A percentile compares a stretch with the other conserved stretches of the same genome.
Conservation (phyloP, 208 protist species). For the Trypanosomatidae sp. region DNA sequence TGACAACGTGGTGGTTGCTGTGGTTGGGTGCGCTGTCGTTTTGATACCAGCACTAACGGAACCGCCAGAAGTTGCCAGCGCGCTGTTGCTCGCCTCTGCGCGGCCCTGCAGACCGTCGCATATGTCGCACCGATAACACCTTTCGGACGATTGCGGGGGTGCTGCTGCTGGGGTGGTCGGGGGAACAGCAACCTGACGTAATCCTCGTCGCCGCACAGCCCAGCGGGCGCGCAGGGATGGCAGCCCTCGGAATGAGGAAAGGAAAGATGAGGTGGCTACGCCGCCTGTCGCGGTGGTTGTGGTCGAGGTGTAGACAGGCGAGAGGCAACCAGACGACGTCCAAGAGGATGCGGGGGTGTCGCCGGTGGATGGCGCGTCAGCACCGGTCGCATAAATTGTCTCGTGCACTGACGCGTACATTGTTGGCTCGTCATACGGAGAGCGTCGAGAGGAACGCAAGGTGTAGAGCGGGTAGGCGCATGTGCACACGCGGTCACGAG, state of each 20-base stretch:
- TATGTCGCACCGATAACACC: conserved; percentile 68
- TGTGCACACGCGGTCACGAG: conserved; percentile 36
- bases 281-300: neutral
- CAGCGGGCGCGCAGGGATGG: conserved; percentile 25
- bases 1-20: neutral
- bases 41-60: neutral
- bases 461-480: conserved; percentile 70
- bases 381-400: conserved; percentile 14
- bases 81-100: neutral
- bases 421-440: conserved; percentile 40
- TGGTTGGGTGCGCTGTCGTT: neutral
- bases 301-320: neutral
- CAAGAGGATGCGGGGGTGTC: neutral
- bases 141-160: conserved; percentile 9
- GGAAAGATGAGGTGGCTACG: conserved; percentile 6
- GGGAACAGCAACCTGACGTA: neutral
- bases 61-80: neutral
- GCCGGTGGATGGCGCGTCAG: neutral
- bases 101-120: conserved; percentile 44
- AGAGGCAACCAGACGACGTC: neutral
- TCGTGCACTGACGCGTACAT: conserved; percentile 10
- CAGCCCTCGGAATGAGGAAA: conserved; percentile 17
- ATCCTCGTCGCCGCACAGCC: conserved; percentile 20
- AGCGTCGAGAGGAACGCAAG: conserved; percentile 38
- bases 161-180: conserved; percentile 1